Percentiles rank a stretch among this genome's conserved stretches.
These are phyloP conservation scores for Larix kaempferi DNA, from an alignment of 75 land plant species.

Conservation along the genomic window DNA sequence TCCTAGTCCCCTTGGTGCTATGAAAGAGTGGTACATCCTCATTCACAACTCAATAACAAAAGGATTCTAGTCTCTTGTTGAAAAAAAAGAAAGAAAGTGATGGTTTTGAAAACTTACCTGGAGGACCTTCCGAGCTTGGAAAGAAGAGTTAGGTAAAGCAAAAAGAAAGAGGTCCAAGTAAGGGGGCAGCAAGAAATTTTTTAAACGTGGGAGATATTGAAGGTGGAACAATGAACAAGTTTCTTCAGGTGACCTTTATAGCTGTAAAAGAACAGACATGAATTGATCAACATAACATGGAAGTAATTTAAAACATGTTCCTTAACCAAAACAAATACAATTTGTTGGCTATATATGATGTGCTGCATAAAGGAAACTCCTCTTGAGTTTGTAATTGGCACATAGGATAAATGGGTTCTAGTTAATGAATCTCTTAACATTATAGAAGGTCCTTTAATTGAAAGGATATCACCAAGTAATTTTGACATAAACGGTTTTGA, in stretches of 20 bases:
- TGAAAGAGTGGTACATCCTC: constrained; percentile 35
- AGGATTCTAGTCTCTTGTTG: constrained; percentile 54
- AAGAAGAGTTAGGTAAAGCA: too few relatives aligned
- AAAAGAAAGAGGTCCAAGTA: too few relatives aligned
- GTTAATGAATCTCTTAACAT: constrained; percentile 32
- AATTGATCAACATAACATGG: constrained; percentile 19
- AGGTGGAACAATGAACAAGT: too few relatives aligned
- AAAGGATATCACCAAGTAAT: not conserved
- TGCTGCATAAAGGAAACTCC: constrained; percentile 10
- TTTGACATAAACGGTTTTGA: too few relatives aligned
- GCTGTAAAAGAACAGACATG: constrained; percentile 15
- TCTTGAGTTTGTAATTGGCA: not conserved
- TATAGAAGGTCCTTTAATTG: constrained; percentile 39
- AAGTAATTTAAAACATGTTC: constrained; percentile 29
- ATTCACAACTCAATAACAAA: constrained; percentile 21
- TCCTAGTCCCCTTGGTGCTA: too few relatives aligned
- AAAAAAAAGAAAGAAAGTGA: constrained; percentile 37
- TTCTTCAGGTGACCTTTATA: too few relatives aligned
- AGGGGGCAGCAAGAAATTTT: too few relatives aligned
- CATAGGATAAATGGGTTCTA: constrained; percentile 21
- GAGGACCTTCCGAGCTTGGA: too few relatives aligned
- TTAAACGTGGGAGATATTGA: constrained; percentile 12
- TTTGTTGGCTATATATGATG: constrained; percentile 36
- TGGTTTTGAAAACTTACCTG: not conserved
- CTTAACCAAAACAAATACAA: constrained; percentile 31